phyloP scores from a whole-genome alignment of 345 rosid species.

The Eucalyptus cloeziana region DNA sequence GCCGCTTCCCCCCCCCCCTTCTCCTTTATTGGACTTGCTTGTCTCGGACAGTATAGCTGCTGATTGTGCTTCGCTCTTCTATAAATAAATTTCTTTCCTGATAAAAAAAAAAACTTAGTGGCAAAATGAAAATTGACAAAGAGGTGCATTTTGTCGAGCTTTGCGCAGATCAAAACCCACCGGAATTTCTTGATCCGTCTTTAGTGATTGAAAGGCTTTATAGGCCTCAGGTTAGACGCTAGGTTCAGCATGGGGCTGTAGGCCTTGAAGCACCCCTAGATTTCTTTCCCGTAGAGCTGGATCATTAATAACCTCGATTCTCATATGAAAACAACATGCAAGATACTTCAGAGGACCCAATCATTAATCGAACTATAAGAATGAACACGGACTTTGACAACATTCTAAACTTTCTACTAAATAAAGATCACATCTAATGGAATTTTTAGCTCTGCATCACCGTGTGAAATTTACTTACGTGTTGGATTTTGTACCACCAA shows the following conservation, averaged over 20 bases:
- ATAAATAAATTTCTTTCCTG: too few species aligned
- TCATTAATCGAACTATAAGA: not conserved
- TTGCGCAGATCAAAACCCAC: slow-evolving; percentile 12
- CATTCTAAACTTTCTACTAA: not conserved
- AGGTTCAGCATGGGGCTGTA: slow-evolving; percentile 37
- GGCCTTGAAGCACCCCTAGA: slow-evolving; percentile 73
- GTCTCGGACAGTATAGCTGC: too few species aligned
- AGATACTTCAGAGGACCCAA: not conserved
- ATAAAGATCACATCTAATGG: too few species aligned
- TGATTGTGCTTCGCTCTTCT: too few species aligned
- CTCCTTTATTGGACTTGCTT: too few species aligned
- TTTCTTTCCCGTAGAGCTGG: slow-evolving; percentile 53
- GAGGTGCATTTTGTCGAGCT: not conserved
- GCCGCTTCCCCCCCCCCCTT: too few species aligned
- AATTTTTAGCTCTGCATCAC: too few species aligned
- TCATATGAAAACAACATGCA: not conserved
- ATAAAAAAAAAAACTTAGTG: too few species aligned
- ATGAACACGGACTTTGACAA: not conserved
- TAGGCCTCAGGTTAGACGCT: slow-evolving; percentile 34
- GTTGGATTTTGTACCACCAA: too few species aligned
- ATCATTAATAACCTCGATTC: slow-evolving; percentile 51
- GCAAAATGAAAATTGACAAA: not conserved
- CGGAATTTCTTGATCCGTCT: slow-evolving; percentile 51
- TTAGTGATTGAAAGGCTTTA: slow-evolving; percentile 43
- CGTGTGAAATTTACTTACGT: too few species aligned